These are phyloP conservation scores for Penicillium sp. DNA, from an alignment of 2,329 filamentous ascomycete genomes.

Conservation along the genomic window DNA sequence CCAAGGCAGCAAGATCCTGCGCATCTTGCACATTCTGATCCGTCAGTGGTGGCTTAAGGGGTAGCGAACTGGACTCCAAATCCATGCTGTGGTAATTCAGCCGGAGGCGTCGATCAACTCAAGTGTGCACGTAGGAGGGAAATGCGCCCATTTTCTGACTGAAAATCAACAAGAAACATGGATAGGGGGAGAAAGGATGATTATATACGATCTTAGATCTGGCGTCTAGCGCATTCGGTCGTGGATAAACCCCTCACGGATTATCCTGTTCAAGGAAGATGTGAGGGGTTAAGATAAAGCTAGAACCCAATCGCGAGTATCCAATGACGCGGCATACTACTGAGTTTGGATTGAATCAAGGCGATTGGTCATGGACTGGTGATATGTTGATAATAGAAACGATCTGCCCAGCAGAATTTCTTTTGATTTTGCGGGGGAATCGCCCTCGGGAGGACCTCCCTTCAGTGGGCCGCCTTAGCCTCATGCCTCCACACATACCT, in stretches of 20 bases:
- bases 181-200: neutral
- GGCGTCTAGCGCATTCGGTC: neutral
- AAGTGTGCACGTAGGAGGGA: constrained; percentile 12
- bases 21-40: constrained; percentile 33
- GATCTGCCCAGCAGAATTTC: constrained; percentile 14
- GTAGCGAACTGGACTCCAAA: constrained; percentile 26
- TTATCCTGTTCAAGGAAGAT: constrained; percentile 7
- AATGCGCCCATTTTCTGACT: constrained; percentile 28
- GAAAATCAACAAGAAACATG: neutral
- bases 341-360: constrained; percentile 5
- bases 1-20: constrained; percentile 44
- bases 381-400: constrained; percentile 19
- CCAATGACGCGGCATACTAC: constrained; percentile 13
- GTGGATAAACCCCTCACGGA: constrained; percentile 9
- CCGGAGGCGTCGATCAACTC: constrained; percentile 23
- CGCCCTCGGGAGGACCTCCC: constrained; percentile 31
- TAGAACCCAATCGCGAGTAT: constrained; percentile 6
- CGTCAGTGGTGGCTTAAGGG: constrained; percentile 28
- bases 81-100: constrained; percentile 28
- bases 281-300: constrained; percentile 23
- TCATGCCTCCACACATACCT: neutral
- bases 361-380: constrained; percentile 20
- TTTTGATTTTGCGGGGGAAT: constrained; percentile 20
- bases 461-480: constrained; percentile 18
- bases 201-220: constrained; percentile 13